These are phyloP conservation scores for Grigorovia jiainica DNA, from an alignment of 805 yeast genomes.

Conservation along the genomic window DNA sequence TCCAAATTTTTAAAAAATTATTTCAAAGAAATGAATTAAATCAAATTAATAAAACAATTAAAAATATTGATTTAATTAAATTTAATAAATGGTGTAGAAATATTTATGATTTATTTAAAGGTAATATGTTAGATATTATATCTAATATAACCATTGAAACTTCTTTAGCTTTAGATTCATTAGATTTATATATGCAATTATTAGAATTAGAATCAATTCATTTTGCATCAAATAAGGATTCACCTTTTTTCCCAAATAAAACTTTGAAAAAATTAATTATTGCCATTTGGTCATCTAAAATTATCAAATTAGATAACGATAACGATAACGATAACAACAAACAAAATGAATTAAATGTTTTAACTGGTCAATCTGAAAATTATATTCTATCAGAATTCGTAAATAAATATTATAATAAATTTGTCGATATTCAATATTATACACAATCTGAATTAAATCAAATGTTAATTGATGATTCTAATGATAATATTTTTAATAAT, in stretches of 20 bases:
- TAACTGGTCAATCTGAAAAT: conserved; percentile 34
- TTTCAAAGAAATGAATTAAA: conserved; percentile 25
- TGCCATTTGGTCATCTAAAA: conserved; percentile 29
- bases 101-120: conserved; percentile 47
- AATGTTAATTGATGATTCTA: conserved; percentile 19
- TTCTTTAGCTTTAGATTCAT: conserved; percentile 43
- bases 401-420: conserved; percentile 42
- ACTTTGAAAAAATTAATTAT: conserved; percentile 37
- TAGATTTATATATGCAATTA: conserved; percentile 47
- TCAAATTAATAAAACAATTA: conserved; percentile 18
- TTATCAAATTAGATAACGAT: conserved; percentile 23
- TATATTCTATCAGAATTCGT: conserved; percentile 46
- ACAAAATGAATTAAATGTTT: conserved; percentile 38
- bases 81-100: conserved; percentile 57
- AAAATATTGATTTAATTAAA: conserved; percentile 8
- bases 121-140: conserved; percentile 35
- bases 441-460: conserved; percentile 45
- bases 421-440: conserved; percentile 73
- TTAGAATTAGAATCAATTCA: conserved; percentile 46
- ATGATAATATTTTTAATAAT: conserved; percentile 8
- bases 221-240: conserved; percentile 40
- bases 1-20: conserved; percentile 27
- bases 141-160: conserved; percentile 32
- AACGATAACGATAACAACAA: neutral
- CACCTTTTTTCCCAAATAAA: conserved; percentile 55